Evolutionary conservation across 441 rosid species (phyloP), one percentile per base, ranked within the genome.

Genomic region (Corymbia calophylla): DNA sequence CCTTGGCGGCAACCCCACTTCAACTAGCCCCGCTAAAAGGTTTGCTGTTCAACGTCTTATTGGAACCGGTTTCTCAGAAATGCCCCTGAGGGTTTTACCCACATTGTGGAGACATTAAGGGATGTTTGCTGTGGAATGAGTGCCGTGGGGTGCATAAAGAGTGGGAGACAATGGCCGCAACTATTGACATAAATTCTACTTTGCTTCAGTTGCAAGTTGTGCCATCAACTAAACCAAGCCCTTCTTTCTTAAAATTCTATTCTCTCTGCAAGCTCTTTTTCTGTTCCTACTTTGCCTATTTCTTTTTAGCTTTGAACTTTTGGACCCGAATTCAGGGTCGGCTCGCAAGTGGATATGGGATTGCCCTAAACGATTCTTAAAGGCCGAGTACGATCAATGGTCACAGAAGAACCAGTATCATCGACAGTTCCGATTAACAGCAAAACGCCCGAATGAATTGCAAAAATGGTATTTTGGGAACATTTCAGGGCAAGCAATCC

Each of bases 181-280:
- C 49, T 73, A 73, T 77, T 77, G 86, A 88, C 64, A 70, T 44
- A 91, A n/a, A 91, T 66, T 58, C 44, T 56, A 87, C 91, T 92
- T 92, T 92, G 95, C 93, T 93, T 95, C 90, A 88, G 85, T 86
- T 87, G 80, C 91, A 93, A 93, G 93, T 90, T 88, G 94, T 85
- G 94, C 68, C 91, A 90, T 90, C 91, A 89, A 93, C 89, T 88
- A 9, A 9, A 58, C 64, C 21, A 87, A 88, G 88, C 21, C 19
- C 49, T 21, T 44, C 53, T 84, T 87, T 87, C 88, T 0, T 88
- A 86, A 89, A 27, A 85, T 27, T 85, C 58, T 27, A 16, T 47
- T 85, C 87, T 15, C 82, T 73, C 70, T 80, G 31, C 58, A 6
- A 49, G 35, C 29, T 49, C 55, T 53, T n/a, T 6, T 44, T 32